These are phyloP conservation scores for Heracleum sosnowskyi DNA, from an alignment of 129 eudicot genomes.

Conservation along the genomic window DNA sequence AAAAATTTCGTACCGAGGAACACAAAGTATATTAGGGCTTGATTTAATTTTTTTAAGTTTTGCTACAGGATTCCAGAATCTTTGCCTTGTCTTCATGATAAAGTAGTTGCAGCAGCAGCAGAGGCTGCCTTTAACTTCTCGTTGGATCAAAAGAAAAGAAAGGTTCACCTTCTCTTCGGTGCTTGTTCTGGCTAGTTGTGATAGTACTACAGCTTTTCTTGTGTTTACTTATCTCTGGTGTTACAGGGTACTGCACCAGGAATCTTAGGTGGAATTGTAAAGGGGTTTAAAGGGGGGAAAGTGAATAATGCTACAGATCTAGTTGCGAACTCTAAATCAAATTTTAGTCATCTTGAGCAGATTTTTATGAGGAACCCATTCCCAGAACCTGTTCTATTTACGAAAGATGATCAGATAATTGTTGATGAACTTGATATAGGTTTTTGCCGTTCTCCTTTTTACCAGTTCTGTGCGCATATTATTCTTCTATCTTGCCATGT, in stretches of 20 bases:
- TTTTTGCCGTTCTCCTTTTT: slow-evolving; percentile 17
- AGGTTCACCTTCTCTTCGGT: slow-evolving; percentile 29
- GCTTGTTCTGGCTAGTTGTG: neutral
- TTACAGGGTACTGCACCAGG: slow-evolving; percentile 62
- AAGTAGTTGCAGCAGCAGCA: slow-evolving; percentile 91
- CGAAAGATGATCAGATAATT: slow-evolving; percentile 28
- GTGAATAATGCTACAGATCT: slow-evolving; percentile 22
- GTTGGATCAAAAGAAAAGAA: slow-evolving; percentile 48
- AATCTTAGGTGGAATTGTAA: slow-evolving; percentile 62
- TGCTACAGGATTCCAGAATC: slow-evolving; percentile 60
- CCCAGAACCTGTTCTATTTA: slow-evolving; percentile 39
- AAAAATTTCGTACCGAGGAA: neutral
- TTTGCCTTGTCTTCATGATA: slow-evolving; percentile 87
- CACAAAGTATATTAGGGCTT: neutral
- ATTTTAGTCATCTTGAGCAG: slow-evolving; percentile 45
- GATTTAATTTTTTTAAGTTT: slow-evolving; percentile 5
- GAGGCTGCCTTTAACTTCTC: slow-evolving; percentile 63
- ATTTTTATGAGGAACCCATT: slow-evolving; percentile 48
- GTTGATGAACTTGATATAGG: slow-evolving; percentile 66
- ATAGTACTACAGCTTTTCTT: neutral
- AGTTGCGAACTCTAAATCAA: slow-evolving; percentile 22
- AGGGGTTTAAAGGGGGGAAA: slow-evolving; percentile 65
- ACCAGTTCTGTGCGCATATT: neutral
- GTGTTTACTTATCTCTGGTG: slow-evolving; percentile 12
- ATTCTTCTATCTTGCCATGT: slow-evolving; percentile 9